phyloP scores from a whole-genome alignment of 306 rosid species.

The Cucurbita argyrosperma region DNA sequence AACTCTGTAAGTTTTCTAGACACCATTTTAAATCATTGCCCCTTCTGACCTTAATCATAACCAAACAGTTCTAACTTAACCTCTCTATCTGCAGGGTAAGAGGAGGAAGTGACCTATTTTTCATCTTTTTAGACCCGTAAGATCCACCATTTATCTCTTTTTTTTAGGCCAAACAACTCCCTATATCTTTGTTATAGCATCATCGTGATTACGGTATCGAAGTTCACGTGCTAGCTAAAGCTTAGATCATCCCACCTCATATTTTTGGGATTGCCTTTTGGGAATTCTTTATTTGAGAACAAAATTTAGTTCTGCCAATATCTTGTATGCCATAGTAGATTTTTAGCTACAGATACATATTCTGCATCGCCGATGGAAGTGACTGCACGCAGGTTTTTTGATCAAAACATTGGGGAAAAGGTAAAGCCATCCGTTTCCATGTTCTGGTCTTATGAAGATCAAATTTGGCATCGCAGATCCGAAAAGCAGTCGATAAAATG shows the following conservation, averaged over 20 bases:
- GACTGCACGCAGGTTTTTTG: background rate
- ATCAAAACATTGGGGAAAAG: background rate
- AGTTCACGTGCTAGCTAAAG: background rate
- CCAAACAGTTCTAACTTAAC: slow-evolving; percentile 7
- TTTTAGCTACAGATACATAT: background rate
- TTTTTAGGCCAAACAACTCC: background rate
- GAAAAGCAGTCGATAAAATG: background rate
- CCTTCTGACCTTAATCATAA: background rate
- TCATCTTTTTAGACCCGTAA: background rate
- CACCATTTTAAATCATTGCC: background rate
- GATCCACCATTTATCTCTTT: background rate
- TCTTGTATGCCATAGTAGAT: background rate
- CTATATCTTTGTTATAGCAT: background rate
- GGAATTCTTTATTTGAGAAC: background rate
- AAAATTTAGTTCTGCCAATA: background rate
- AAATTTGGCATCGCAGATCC: background rate
- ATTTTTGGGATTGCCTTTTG: background rate
- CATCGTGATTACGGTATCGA: background rate
- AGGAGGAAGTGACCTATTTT: slow-evolving; percentile 38
- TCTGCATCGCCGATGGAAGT: background rate
- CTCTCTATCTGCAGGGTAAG: slow-evolving; percentile 49
- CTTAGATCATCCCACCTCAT: background rate
- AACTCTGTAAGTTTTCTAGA: slow-evolving; percentile 34
- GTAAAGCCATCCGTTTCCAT: background rate
- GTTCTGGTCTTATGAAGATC: background rate